A percentile compares a stretch with the other conserved stretches of the same genome.
Evolutionary conservation across 2,329 filamentous ascomycete genomes (phyloP).

Genomic region (Stemphylium lycopersici): DNA sequence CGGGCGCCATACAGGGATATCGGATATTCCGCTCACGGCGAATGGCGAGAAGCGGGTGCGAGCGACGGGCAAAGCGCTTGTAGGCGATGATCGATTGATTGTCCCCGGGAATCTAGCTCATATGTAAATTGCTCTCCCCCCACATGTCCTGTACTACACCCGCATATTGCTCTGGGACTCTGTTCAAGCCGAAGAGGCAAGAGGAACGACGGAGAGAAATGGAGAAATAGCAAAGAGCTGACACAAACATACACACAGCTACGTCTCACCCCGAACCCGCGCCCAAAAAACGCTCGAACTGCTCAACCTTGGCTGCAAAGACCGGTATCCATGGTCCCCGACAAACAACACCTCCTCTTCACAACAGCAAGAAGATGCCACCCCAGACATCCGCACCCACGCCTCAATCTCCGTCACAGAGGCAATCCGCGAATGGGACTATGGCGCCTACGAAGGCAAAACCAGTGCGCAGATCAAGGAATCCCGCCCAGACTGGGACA

Average conservation of each 20-base stretch:
- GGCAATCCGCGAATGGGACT: slow-evolving; percentile 65
- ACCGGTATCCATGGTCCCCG: slow-evolving; percentile 71
- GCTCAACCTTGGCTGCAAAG: slow-evolving; percentile 73
- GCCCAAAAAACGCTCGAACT: slow-evolving; percentile 91
- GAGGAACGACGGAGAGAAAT: not conserved
- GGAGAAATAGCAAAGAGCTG: not conserved
- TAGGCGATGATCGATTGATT: slow-evolving; percentile 84
- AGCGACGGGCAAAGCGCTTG: slow-evolving; percentile 78
- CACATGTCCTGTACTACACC: not conserved
- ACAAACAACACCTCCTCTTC: not conserved
- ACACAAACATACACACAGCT: slow-evolving; percentile 53
- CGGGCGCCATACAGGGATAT: slow-evolving; percentile 76
- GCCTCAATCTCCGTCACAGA: slow-evolving; percentile 59
- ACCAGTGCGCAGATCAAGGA: slow-evolving; percentile 58
- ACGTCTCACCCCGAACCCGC: slow-evolving; percentile 83
- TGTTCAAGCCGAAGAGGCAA: not conserved
- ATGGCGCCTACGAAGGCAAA: slow-evolving; percentile 67
- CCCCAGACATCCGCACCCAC: slow-evolving; percentile 39
- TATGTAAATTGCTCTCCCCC: slow-evolving; percentile 63
- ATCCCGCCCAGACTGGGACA: slow-evolving; percentile 71
- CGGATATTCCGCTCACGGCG: slow-evolving; percentile 84
- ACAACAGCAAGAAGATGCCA: not conserved
- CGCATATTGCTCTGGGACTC: too few relatives aligned
- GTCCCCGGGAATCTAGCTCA: slow-evolving; percentile 81
- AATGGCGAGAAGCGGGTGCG: slow-evolving; percentile 67